Conservation (phyloP, 1,139 yeast species). For the Suhomyces bokatorum region DNA sequence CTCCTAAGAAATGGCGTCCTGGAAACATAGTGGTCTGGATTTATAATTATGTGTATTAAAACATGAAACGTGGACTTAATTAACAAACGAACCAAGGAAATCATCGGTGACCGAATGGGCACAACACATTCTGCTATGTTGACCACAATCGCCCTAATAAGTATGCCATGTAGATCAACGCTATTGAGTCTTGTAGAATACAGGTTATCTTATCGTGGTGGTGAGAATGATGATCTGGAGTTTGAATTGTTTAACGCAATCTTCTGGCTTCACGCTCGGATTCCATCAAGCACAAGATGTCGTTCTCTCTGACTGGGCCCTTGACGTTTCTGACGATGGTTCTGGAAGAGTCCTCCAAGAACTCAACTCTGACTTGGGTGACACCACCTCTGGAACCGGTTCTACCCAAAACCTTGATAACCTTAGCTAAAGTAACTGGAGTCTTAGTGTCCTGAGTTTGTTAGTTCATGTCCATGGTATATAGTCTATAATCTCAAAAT, state of each 20-base stretch:
- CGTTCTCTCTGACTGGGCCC: slow-evolving; percentile 99
- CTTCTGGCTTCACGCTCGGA: slow-evolving; percentile 99
- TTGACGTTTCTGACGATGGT: slow-evolving; percentile 99
- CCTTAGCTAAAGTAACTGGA: slow-evolving; percentile 99
- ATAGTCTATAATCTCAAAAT: background rate
- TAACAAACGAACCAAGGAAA: slow-evolving; percentile 9
- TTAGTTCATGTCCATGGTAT: slow-evolving; percentile 17
- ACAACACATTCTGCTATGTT: slow-evolving; percentile 8
- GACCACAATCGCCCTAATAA: slow-evolving; percentile 6
- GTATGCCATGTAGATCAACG: slow-evolving; percentile 12
- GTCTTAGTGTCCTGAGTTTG: slow-evolving; percentile 69
- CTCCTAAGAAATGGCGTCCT: background rate
- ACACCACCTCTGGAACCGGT: slow-evolving; percentile 99
- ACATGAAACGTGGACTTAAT: slow-evolving; percentile 13
- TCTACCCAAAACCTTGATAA: slow-evolving; percentile 98
- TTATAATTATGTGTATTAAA: slow-evolving; percentile 16
- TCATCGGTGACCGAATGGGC: slow-evolving; percentile 5
- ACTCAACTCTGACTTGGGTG: slow-evolving; percentile 99
- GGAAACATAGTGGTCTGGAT: background rate
- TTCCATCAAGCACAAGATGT: slow-evolving; percentile 98
- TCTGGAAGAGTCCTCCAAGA: slow-evolving; percentile 97
- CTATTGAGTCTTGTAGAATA: slow-evolving; percentile 10
- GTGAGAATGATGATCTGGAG: slow-evolving; percentile 11
- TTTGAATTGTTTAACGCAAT: slow-evolving; percentile 41
- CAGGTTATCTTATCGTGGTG: slow-evolving; percentile 11